Evolutionary conservation across 2,329 filamentous ascomycete species (phyloP).

Genomic region (Knoxdaviesia proteae): DNA sequence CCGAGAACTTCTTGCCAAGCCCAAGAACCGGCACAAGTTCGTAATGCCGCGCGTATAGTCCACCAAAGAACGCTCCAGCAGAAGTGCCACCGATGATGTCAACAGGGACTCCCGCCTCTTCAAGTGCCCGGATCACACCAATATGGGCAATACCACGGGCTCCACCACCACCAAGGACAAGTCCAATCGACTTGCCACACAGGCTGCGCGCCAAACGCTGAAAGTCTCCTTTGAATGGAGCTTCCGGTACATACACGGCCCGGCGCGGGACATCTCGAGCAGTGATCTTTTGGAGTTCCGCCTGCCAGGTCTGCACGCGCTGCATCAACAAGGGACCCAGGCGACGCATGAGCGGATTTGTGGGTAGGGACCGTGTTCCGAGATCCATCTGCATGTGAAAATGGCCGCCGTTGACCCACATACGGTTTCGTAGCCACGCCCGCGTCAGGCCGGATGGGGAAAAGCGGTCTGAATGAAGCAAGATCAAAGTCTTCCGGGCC

Average conservation of each 20-base stretch:
- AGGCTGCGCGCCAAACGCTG: constrained; percentile 76
- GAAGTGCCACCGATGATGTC: constrained; percentile 91
- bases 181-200: constrained; percentile 82
- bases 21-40: constrained; percentile 96
- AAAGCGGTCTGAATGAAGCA: constrained; percentile 77
- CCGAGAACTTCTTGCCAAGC: constrained; percentile 88
- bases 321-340: constrained; percentile 78
- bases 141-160: constrained; percentile 83
- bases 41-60: constrained; percentile 84
- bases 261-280: constrained; percentile 78
- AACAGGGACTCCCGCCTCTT: constrained; percentile 90
- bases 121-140: constrained; percentile 81
- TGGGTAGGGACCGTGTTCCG: constrained; percentile 20
- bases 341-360: constrained; percentile 31
- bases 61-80: constrained; percentile 88
- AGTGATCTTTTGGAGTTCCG: constrained; percentile 96
- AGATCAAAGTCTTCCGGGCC: constrained; percentile 74
- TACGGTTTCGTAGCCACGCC: constrained; percentile 74
- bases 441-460: constrained; percentile 68
- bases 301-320: constrained; percentile 80
- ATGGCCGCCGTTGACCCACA: constrained; percentile 97
- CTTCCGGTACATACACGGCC: constrained; percentile 76
- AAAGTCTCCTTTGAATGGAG: constrained; percentile 90
- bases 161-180: constrained; percentile 85
- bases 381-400: constrained; percentile 96